Percentiles rank a stretch among this genome's conserved stretches.
These are phyloP conservation scores for Sclerotinia trifoliorum DNA, from an alignment of 2,329 filamentous ascomycete genomes.

Conservation along the genomic window DNA sequence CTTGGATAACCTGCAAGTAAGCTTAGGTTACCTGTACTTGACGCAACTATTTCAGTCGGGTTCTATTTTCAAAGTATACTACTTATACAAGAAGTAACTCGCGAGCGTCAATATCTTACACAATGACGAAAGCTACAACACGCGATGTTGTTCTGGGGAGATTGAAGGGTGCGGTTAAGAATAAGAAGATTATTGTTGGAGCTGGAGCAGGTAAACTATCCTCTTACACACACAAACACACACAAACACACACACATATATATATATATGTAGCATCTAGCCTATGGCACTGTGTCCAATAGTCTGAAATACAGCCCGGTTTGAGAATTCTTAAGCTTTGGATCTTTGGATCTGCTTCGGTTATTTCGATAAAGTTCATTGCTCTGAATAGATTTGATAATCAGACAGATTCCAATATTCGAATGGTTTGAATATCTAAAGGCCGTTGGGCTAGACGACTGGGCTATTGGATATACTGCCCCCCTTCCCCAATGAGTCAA, in stretches of 20 bases:
- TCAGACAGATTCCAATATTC: too few species aligned
- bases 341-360: too few species aligned
- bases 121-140: slow-evolving; percentile 57
- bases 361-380: too few species aligned
- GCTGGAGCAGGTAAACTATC: slow-evolving; percentile 55
- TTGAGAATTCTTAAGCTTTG: too few species aligned
- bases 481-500: not conserved
- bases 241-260: not conserved
- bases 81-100: not conserved
- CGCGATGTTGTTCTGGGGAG: slow-evolving; percentile 54
- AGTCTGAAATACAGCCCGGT: too few species aligned
- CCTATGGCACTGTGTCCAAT: too few species aligned
- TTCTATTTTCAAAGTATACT: not conserved
- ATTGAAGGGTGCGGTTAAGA: slow-evolving; percentile 54
- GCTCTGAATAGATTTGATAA: too few species aligned
- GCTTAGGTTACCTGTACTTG: too few species aligned
- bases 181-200: slow-evolving; percentile 62
- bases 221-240: too few species aligned
- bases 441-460: too few species aligned
- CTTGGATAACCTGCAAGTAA: not conserved
- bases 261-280: not conserved
- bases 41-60: not conserved
- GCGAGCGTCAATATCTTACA: slow-evolving; percentile 16
- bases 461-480: not conserved
- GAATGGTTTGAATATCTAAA: too few species aligned